Conservation (phyloP, 2,329 filamentous ascomycete species). For the Apiospora saccharicola region DNA sequence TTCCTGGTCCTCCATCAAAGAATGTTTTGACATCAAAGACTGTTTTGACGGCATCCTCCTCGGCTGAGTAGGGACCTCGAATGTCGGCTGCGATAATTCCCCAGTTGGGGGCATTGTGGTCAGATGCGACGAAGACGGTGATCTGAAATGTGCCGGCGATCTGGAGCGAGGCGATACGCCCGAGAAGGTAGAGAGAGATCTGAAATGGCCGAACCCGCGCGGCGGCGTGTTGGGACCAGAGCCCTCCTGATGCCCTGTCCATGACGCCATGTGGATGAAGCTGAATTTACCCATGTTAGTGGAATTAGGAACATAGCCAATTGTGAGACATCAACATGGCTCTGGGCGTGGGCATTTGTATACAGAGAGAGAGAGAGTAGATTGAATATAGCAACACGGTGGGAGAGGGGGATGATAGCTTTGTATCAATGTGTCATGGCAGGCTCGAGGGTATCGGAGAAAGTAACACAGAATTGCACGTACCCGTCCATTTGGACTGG, state of each 20-base stretch:
- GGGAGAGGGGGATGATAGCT: not conserved
- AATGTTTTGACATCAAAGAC: constrained; percentile 46
- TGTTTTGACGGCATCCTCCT: constrained; percentile 46
- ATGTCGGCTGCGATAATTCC: not conserved
- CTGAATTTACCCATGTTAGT: constrained; percentile 45
- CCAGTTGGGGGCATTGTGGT: constrained; percentile 43
- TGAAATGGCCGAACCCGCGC: constrained; percentile 56
- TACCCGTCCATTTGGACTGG: constrained; percentile 24
- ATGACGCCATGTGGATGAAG: constrained; percentile 62
- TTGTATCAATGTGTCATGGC: not conserved
- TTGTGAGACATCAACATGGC: not conserved
- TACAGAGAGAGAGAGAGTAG: not conserved
- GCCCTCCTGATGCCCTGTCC: constrained; percentile 53
- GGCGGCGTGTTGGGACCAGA: constrained; percentile 37
- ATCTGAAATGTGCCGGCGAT: constrained; percentile 38
- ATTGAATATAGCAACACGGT: not conserved
- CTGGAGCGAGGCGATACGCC: constrained; percentile 48
- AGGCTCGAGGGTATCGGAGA: constrained; percentile 9
- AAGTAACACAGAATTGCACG: constrained; percentile 12
- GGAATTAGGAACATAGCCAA: not conserved
- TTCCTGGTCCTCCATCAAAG: constrained; percentile 61
- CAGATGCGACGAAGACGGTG: constrained; percentile 45
- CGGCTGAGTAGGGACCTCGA: constrained; percentile 34
- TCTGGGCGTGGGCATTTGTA: too few species aligned
- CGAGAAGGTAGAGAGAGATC: constrained; percentile 61